Base-by-base conservation (phyloP, 768 basidiomycete species). In the Pholiota molesta region DNA sequence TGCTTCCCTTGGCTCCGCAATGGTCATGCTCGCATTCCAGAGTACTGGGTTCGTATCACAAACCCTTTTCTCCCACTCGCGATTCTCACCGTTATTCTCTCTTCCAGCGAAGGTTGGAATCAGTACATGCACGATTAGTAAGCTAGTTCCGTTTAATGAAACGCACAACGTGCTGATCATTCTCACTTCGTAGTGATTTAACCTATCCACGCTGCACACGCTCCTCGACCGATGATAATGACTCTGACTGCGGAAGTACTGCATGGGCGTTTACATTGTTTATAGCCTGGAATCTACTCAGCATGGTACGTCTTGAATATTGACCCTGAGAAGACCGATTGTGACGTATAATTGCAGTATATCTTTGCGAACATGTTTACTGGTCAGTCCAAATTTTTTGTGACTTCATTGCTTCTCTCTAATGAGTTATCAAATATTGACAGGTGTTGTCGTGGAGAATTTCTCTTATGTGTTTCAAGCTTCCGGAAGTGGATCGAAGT, bases 91-190 rank as follows among this genome's bases (percentile, higher is more conserved):
- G 7, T 60, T 66, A 31, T 66, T 55, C 51, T 51, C 57, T 17
- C 17, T 56, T 65, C 7, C 65, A 95, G 95, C 9, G 96, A 98
- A 73, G 94, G 89, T 0, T 99, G 97, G 97, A 98, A 98, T 72
- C 87, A 90, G 67, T 97, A 90, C 73, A 98, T 98, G 97, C 96
- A 98, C 71, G 93, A 98, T 75, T 97, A 87, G 93, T 95, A 72
- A 70, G 6, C 33, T 37, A 29, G 58, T 31, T 29, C 44, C 11
- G 31, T 55, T 19, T 26, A 69, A 49, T 49, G 47, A 61, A 51
- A 21, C 31, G 5, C 29, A 11, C 49, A n/a, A 28, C 21, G 51
- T 67, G 40, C 66, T 57, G 10, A 29, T 56, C 44, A 23, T 52
- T 31, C 29, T 51, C 3, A 55, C 11, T 53, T n/a, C 63, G 53